A percentile compares a stretch with the other conserved stretches of the same genome.
Conservation (phyloP, 371 early-diverging fungal genomes). For the Apophysomyces sp. region DNA sequence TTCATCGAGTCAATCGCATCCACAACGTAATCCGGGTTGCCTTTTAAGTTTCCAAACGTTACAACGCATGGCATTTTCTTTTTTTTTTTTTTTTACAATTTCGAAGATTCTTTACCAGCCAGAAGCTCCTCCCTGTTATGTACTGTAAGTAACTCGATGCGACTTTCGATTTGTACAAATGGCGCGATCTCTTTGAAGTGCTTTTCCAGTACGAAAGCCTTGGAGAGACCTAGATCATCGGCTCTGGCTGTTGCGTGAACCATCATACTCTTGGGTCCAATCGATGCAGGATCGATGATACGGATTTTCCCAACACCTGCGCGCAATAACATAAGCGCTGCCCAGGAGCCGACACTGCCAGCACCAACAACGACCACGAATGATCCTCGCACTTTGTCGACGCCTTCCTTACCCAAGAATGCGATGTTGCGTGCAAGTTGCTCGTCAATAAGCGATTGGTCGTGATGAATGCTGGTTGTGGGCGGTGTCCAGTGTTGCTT, state of each 20-base stretch:
- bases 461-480: constrained; percentile 11
- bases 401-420: constrained; percentile 87
- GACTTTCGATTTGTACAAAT: constrained; percentile 71
- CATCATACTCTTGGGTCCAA: constrained; percentile 82
- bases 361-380: constrained; percentile 92
- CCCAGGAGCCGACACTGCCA: constrained; percentile 96
- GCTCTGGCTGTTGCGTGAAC: constrained; percentile 87
- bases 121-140: constrained; percentile 65
- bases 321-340: constrained; percentile 87
- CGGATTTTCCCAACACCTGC: constrained; percentile 87
- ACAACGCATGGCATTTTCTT: not conserved
- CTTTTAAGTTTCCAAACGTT: constrained; percentile 2
- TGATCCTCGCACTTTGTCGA: constrained; percentile 58
- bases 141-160: constrained; percentile 63
- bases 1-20: constrained; percentile 92
- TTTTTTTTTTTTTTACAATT: not conserved
- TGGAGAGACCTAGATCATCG: constrained; percentile 86
- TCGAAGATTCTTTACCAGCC: constrained; percentile 45
- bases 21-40: constrained; percentile 68
- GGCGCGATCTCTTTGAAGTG: constrained; percentile 78
- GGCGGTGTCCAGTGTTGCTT: not conserved
- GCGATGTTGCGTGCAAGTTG: constrained; percentile 87
- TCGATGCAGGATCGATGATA: constrained; percentile 89
- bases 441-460: constrained; percentile 79
- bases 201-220: constrained; percentile 70